Percentiles rank a stretch among this genome's conserved stretches.
These are phyloP conservation scores for Berkeleyomyces basicola DNA, from an alignment of 2,329 filamentous ascomycete genomes.

Conservation along the genomic window DNA sequence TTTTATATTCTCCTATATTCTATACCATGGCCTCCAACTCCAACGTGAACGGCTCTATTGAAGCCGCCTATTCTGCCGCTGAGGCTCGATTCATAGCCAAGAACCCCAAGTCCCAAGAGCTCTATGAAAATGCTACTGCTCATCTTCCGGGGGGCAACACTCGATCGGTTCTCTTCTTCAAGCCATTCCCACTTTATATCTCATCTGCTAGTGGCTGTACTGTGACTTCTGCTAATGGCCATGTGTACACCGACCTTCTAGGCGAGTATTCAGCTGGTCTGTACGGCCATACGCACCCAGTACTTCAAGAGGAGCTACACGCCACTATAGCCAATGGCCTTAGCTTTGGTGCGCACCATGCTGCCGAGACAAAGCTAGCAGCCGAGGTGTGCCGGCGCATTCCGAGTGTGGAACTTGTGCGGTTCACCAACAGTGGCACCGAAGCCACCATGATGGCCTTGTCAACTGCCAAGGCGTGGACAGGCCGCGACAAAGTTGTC, in stretches of 20 bases:
- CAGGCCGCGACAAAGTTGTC: conserved; percentile 30
- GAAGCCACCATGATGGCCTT: conserved; percentile 47
- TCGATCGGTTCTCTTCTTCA: conserved; percentile 27
- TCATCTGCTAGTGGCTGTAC: conserved; percentile 12
- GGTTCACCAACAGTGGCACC: conserved; percentile 50
- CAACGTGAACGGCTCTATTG: conserved; percentile 10
- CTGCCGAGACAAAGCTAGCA: conserved; percentile 35
- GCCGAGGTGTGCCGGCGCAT: conserved; percentile 37
- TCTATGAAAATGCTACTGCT: not conserved
- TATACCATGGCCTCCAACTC: not conserved
- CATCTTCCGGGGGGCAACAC: conserved; percentile 30
- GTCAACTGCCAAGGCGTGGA: conserved; percentile 33
- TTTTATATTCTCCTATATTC: not conserved
- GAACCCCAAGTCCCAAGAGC: not conserved
- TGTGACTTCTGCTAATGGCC: conserved; percentile 27
- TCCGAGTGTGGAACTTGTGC: conserved; percentile 31
- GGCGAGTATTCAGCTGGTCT: conserved; percentile 49
- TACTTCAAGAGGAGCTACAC: conserved; percentile 32
- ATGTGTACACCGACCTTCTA: conserved; percentile 38
- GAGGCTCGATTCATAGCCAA: conserved; percentile 1
- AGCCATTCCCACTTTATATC: conserved; percentile 25
- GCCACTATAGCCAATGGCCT: conserved; percentile 31
- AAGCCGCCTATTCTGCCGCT: conserved; percentile 9
- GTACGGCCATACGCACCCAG: conserved; percentile 46
- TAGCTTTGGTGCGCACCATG: conserved; percentile 36